A percentile compares a stretch with the other conserved stretches of the same genome.
Evolutionary conservation across 306 rosid genomes (phyloP).

Genomic region (Notholithocarpus densiflorus): DNA sequence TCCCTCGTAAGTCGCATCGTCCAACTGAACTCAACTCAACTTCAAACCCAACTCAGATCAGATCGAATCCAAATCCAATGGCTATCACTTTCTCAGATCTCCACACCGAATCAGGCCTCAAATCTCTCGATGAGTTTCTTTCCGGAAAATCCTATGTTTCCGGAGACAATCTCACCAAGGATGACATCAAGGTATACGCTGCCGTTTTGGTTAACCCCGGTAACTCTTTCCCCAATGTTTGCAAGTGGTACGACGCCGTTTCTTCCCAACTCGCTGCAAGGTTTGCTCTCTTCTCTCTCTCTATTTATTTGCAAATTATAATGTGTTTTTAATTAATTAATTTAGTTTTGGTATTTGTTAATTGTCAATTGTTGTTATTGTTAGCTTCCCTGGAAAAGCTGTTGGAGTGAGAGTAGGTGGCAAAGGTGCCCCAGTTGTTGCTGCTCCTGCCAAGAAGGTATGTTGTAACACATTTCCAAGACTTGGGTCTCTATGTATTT

Average conservation of each 20-base stretch:
- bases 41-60: not conserved
- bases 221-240: conserved; percentile 44
- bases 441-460: conserved; percentile 41
- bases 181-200: conserved; percentile 75
- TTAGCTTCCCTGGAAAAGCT: conserved; percentile 75
- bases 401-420: conserved; percentile 57
- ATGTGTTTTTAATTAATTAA: not conserved
- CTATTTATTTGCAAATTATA: too few relatives aligned
- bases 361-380: not conserved
- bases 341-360: not conserved
- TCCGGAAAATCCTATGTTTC: conserved; percentile 69
- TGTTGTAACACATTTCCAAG: not conserved
- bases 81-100: conserved; percentile 87
- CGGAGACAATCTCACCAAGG: conserved; percentile 66
- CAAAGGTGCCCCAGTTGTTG: conserved; percentile 39
- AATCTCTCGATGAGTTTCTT: conserved; percentile 62
- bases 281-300: conserved; percentile 27
- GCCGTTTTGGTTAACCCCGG: conserved; percentile 57
- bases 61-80: conserved; percentile 30
- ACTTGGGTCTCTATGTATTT: too few relatives aligned
- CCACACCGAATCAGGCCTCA: conserved; percentile 74
- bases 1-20: not conserved
- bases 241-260: conserved; percentile 65
- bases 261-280: conserved; percentile 58
- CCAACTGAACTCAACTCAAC: not conserved